Evolutionary conservation across 225 moss, liverwort and hornwort species (phyloP), one percentile per base, ranked within the genome.

Genomic region (Antitrichia curtipendula): DNA sequence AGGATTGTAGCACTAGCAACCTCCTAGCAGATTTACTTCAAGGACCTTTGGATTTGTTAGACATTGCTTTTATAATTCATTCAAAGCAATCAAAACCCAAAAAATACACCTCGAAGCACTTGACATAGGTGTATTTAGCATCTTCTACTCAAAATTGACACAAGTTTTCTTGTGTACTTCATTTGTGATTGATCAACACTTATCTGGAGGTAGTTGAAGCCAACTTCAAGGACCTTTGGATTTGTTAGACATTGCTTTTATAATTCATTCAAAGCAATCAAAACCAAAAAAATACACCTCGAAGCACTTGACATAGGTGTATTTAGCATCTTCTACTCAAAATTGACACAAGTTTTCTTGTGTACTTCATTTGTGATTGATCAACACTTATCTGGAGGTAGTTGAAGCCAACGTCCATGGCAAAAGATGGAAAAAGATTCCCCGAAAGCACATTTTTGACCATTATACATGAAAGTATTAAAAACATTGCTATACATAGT

Each of bases 1-100:
- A 43, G 0, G 2, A 9, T 1, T 70, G 1, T 5, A 25, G 0
- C 0, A 25, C 8, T 16, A 41, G 9, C 3, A 41, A 41, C 3
- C 1, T 41, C 16, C 9, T 27, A 9, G 5, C 24, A 25, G 9
- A 16, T 69, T 69, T 8, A 40, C 15, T 41, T 41, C 70, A 70
- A 41, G 41, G 16, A 41, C 43, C 41, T 71, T 41, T 41, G 6
- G 5, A 41, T 70, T 70, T 0, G 3, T 15, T 25, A 9, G 2
- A 41, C 25, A 41, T 25, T 70, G 2, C 9, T 70, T 27, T 27
- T 5, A 16, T 6, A 5, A 71, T 43, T 61, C 71, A 43, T 9
- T 16, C 2, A 16, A 3, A 70, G 9, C 9, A 41, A 70, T 25
- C 9, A 70, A 70, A 70, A 27, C 1, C 1, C 27, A 4, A 25